These are phyloP conservation scores for Penicillium sp. DNA, from an alignment of 2,329 filamentous ascomycete genomes.

Conservation along the genomic window DNA sequence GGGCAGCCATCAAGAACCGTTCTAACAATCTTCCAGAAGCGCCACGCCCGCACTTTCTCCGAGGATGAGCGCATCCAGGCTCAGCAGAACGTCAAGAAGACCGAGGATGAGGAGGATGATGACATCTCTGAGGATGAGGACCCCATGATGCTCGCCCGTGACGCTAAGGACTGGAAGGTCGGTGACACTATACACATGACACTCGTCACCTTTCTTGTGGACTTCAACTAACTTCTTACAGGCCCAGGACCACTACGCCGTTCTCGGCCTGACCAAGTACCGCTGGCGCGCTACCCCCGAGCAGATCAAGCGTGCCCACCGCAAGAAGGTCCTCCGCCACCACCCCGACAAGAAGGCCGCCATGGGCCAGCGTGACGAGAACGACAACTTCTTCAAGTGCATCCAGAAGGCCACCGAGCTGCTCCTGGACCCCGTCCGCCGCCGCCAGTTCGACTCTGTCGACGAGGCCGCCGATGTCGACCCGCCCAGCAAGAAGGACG, in stretches of 20 bases:
- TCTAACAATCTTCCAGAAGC: conserved; percentile 53
- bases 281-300: conserved; percentile 92
- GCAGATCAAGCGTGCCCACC: conserved; percentile 98
- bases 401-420: conserved; percentile 98
- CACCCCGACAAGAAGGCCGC: conserved; percentile 99
- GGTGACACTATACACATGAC: conserved; percentile 22
- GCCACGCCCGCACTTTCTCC: conserved; percentile 96
- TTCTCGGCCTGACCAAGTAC: conserved; percentile 90
- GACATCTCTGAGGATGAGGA: conserved; percentile 95
- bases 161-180: conserved; percentile 99
- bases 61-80: conserved; percentile 98
- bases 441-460: conserved; percentile 94
- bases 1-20: conserved; percentile 1
- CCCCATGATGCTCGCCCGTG: conserved; percentile 83
- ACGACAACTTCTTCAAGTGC: conserved; percentile 99
- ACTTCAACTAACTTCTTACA: conserved; percentile 37
- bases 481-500: conserved; percentile 88
- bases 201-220: not conserved
- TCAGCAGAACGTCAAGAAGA: conserved; percentile 90
- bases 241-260: conserved; percentile 96
- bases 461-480: conserved; percentile 92
- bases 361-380: conserved; percentile 74
- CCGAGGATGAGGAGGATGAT: conserved; percentile 85
- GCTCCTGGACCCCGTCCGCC: conserved; percentile 86
- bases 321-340: conserved; percentile 99